phyloP scores from a whole-genome alignment of 2,329 filamentous ascomycete genomes.

The Elsinoe australis region DNA sequence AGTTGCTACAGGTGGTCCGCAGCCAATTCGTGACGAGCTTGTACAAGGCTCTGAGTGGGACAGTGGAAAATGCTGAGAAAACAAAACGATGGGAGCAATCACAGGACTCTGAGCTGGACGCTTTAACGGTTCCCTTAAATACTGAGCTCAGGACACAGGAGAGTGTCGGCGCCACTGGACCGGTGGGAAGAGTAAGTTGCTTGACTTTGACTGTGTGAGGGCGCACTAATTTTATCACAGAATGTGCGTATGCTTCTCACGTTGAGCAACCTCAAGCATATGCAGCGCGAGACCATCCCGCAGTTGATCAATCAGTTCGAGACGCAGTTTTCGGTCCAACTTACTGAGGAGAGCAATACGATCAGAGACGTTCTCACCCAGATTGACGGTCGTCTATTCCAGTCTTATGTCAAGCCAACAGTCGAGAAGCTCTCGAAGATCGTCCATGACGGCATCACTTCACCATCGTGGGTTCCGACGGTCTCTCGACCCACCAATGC shows the following conservation, averaged over 20 bases:
- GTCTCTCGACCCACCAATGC: slow-evolving; percentile 58
- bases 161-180: background rate
- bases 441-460: slow-evolving; percentile 64
- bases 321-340: slow-evolving; percentile 83
- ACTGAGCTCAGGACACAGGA: slow-evolving; percentile 21
- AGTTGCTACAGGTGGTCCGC: slow-evolving; percentile 82
- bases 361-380: slow-evolving; percentile 84
- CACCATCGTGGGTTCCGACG: slow-evolving; percentile 62
- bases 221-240: slow-evolving; percentile 22
- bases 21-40: slow-evolving; percentile 88
- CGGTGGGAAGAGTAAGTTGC: slow-evolving; percentile 34
- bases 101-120: slow-evolving; percentile 48
- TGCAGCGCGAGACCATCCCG: slow-evolving; percentile 75
- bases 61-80: slow-evolving; percentile 92
- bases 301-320: slow-evolving; percentile 89
- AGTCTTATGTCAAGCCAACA: slow-evolving; percentile 78
- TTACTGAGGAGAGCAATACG: slow-evolving; percentile 87
- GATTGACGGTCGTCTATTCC: slow-evolving; percentile 85
- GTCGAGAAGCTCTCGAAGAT: slow-evolving; percentile 60
- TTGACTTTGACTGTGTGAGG: background rate
- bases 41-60: slow-evolving; percentile 87
- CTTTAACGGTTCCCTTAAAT: slow-evolving; percentile 33
- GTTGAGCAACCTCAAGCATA: slow-evolving; percentile 78
- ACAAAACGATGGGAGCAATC: slow-evolving; percentile 50
- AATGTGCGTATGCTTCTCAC: slow-evolving; percentile 80